Evolutionary conservation across 768 basidiomycete genomes (phyloP), one percentile per base, ranked within the genome.

Genomic region (Gymnopilus junonius): DNA sequence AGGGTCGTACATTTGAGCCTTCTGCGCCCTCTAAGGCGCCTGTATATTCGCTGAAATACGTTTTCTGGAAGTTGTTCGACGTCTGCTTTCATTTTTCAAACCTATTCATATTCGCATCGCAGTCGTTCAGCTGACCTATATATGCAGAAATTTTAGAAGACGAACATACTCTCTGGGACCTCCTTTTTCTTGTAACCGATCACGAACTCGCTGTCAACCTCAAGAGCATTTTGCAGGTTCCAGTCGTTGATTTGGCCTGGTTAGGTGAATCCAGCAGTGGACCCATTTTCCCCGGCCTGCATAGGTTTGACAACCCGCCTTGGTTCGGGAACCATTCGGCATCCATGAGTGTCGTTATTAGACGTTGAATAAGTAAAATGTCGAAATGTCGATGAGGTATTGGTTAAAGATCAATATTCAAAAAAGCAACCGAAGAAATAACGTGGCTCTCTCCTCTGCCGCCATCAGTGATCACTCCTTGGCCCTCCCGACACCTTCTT

Each of bases 111-210:
- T n/a, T n/a, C n/a, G n/a, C 23, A 20, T 31, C 20, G 12, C 8
- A 21, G 8, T 50, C 15, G 56, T n/a, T n/a, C n/a, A n/a, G n/a
- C n/a, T n/a, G n/a, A n/a, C n/a, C n/a, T n/a, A n/a, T n/a, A n/a
- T n/a, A n/a, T n/a, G n/a, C n/a, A n/a, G n/a, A n/a, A n/a, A n/a
- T n/a, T n/a, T n/a, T n/a, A n/a, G n/a, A n/a, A n/a, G n/a, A n/a
- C n/a, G n/a, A n/a, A n/a, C 79, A 61, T 70, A 83, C 84, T 76
- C n/a, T n/a, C 73, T 48, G 82, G 80, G 10, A 82, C 73, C 10
- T 72, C 71, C 45, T 73, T 58, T 40, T 79, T 77, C 55, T 78
- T 81, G 56, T 76, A 74, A 8, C 76, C 76, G 23, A 85, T 66
- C 21, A 82, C 70, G 64, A 73, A 83, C 59, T 77, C 73, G 0